Evolutionary conservation across 805 yeast genomes (phyloP), one percentile per base, ranked within the genome.

Genomic region (Ogataea saltuana): DNA sequence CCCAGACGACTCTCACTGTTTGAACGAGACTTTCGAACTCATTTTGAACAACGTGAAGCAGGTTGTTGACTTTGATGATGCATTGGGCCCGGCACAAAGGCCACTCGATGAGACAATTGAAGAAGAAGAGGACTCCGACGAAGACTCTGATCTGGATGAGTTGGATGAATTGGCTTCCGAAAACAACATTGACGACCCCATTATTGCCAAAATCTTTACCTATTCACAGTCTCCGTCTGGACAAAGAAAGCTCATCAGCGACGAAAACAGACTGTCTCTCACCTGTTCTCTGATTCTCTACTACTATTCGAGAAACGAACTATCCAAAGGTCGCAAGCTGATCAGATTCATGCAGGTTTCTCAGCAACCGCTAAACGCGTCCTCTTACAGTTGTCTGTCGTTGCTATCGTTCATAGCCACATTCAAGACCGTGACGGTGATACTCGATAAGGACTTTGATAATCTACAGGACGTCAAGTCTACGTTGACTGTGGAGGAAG

Each of bases 261-360:
- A 60, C 33, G 67, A 61, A 30, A 60, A 59, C 31, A 51, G 65
- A 42, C 39, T 64, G 8, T 52, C 61, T 4, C 45, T 64, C 32
- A 53, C 64, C 1, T 62, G 67, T 42, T 51, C 60, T 1, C 41
- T 62, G 33, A 59, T 64, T 16, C 23, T 61, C 17, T 58, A 61
- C 41, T 62, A 60, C 37, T 55, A 58, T 39, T 47, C 57, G 2
- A 37, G 36, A 17, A 52, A 50, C 22, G 54, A 62, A 22, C 13
- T 28, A 6, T 29, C 35, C 2, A 51, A 57, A 17, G 62, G 56
- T 6, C 51, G 53, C 26, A 44, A 45, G 9, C 50, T 64, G 42
- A 50, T 62, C 12, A 51, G 50, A 35, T 56, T 58, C 49, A 39
- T 65, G 45, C 51, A 48, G 12, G 37, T 56, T 13, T 41, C 54